These are phyloP conservation scores for Daedaleopsis nitida DNA, from an alignment of 768 basidiomycete genomes.

Conservation along the genomic window DNA sequence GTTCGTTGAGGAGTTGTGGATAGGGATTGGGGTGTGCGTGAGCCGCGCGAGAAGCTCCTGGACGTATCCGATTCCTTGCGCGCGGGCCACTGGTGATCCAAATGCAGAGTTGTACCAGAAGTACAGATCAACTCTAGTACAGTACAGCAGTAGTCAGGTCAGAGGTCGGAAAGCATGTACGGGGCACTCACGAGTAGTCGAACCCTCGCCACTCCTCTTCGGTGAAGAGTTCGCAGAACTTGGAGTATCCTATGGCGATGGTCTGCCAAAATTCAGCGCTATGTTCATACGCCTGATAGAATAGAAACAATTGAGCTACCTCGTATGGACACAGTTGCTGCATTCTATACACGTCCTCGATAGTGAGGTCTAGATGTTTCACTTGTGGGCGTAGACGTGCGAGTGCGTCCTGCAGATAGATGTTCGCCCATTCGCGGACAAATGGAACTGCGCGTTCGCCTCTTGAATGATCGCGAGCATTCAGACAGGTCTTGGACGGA, in stretches of 20 bases:
- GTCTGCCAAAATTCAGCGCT: constrained; percentile 60
- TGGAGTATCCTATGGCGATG: constrained; percentile 49
- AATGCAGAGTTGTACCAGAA: constrained; percentile 43
- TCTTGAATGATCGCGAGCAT: constrained; percentile 29
- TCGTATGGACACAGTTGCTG: constrained; percentile 44
- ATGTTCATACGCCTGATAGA: background rate
- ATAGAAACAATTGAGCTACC: constrained; percentile 36
- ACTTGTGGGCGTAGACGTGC: constrained; percentile 35
- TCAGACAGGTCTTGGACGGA: constrained; percentile 38
- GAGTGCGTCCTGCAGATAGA: constrained; percentile 40
- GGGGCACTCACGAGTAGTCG: constrained; percentile 46
- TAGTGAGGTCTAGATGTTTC: constrained; percentile 33
- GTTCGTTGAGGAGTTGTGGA: constrained; percentile 48
- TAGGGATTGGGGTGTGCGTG: constrained; percentile 36
- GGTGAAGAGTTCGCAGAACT: constrained; percentile 52
- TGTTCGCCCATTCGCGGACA: constrained; percentile 41
- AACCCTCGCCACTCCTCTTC: constrained; percentile 52
- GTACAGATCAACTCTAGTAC: constrained; percentile 41
- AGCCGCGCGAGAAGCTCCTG: constrained; percentile 47
- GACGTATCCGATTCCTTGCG: constrained; percentile 41
- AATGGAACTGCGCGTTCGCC: constrained; percentile 37
- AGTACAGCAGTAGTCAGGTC: background rate
- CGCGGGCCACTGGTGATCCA: constrained; percentile 44
- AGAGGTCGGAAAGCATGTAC: background rate
- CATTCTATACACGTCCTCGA: constrained; percentile 36